A percentile compares a stretch with the other conserved stretches of the same genome.
Evolutionary conservation across 805 yeast genomes (phyloP).

Genomic region (Cyberlindnera euphorbiiphila): DNA sequence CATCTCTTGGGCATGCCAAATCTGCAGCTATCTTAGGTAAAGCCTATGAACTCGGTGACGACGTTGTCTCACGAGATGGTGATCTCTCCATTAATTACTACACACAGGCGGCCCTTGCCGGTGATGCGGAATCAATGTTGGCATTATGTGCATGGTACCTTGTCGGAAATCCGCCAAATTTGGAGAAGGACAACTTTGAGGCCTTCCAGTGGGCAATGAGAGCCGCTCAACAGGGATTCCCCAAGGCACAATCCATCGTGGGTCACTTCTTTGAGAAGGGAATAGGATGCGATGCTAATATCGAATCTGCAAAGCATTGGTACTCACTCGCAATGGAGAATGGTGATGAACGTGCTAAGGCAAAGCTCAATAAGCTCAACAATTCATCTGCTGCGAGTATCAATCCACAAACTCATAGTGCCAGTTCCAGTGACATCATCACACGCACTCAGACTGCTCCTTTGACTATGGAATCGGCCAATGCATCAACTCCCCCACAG

Average conservation of each 20-base stretch:
- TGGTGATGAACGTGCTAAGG: constrained; percentile 48
- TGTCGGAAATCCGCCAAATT: constrained; percentile 82
- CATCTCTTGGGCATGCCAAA: constrained; percentile 79
- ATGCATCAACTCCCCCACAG: not conserved
- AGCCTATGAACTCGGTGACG: constrained; percentile 72
- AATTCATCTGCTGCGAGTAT: no score
- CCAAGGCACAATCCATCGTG: constrained; percentile 82
- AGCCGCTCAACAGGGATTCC: constrained; percentile 71
- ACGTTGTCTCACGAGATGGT: constrained; percentile 69
- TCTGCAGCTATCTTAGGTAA: constrained; percentile 79
- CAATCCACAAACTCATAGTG: no score
- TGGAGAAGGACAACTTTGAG: constrained; percentile 74
- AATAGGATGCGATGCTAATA: constrained; percentile 69
- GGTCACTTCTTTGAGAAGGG: constrained; percentile 86
- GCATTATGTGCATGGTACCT: constrained; percentile 96
- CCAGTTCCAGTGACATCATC: not conserved
- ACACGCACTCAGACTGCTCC: constrained; percentile 4
- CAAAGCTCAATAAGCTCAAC: constrained; percentile 27
- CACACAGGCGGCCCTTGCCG: constrained; percentile 84
- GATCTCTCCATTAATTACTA: constrained; percentile 88
- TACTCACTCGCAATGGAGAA: constrained; percentile 66
- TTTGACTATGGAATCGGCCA: constrained; percentile 1
- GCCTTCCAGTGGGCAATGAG: constrained; percentile 93
- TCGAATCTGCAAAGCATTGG: constrained; percentile 65
- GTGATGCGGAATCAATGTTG: constrained; percentile 86